phyloP scores from a whole-genome alignment of 306 rosid genomes.

The Cotoneaster glaucophyllus region DNA sequence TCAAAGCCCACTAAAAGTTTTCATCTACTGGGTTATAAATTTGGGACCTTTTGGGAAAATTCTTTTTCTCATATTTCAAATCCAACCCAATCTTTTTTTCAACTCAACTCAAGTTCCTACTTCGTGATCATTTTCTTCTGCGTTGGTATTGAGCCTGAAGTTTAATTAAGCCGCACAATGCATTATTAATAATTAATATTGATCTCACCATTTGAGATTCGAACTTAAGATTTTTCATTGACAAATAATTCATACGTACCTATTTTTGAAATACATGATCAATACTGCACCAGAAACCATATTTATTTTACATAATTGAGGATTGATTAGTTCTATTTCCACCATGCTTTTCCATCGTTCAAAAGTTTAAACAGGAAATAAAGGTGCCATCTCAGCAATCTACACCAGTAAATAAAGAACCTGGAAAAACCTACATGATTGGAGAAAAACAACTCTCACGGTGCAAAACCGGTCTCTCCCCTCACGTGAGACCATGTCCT shows the following conservation, averaged over 20 bases:
- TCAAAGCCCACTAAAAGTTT: neutral
- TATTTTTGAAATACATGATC: neutral
- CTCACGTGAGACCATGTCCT: too few relatives aligned
- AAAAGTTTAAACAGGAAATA: neutral
- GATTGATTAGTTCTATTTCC: neutral
- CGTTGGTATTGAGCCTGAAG: too few relatives aligned
- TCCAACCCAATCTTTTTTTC: too few relatives aligned
- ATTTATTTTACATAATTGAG: neutral
- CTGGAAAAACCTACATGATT: neutral
- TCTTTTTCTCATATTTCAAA: too few relatives aligned
- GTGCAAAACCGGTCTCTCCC: too few relatives aligned
- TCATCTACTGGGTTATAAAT: neutral
- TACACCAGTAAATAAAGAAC: neutral
- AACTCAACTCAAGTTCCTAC: too few relatives aligned
- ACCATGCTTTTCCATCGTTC: neutral
- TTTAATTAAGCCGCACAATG: too few relatives aligned
- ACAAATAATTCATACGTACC: neutral
- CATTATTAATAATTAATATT: too few relatives aligned
- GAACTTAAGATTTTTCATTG: rapidly evolving
- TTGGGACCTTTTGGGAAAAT: too few relatives aligned
- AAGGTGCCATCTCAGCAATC: neutral
- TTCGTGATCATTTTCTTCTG: too few relatives aligned
- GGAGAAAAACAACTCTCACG: neutral
- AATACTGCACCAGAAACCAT: neutral
- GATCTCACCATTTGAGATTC: too few relatives aligned